These are phyloP conservation scores for Fusarium napiforme DNA, from an alignment of 2,329 filamentous ascomycete species.

Conservation along the genomic window DNA sequence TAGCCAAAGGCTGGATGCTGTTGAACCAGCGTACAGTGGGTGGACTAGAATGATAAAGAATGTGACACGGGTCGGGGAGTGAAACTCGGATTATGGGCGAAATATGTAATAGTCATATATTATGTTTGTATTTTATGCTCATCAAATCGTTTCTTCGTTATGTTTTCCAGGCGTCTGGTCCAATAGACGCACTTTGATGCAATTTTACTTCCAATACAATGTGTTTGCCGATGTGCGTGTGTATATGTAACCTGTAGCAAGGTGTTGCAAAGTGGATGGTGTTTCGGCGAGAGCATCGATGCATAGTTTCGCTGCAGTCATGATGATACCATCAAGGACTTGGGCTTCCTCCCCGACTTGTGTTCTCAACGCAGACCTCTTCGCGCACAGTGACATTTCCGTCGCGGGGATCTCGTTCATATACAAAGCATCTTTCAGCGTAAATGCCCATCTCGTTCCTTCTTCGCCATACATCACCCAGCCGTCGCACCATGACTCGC, in stretches of 20 bases:
- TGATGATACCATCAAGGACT: slow-evolving; percentile 22
- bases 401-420: slow-evolving; percentile 46
- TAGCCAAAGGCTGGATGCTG: neutral
- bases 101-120: neutral
- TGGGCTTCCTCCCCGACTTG: slow-evolving; percentile 41
- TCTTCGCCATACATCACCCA: slow-evolving; percentile 54
- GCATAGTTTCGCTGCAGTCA: neutral
- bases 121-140: neutral
- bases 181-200: neutral
- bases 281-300: neutral
- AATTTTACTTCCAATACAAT: neutral
- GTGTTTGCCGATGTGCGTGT: neutral
- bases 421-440: slow-evolving; percentile 60
- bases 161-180: neutral
- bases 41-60: neutral
- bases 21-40: neutral
- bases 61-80: neutral
- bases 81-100: neutral
- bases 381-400: slow-evolving; percentile 43
- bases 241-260: neutral
- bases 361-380: slow-evolving; percentile 44
- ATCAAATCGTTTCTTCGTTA: slow-evolving; percentile 26
- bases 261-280: neutral
- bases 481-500: slow-evolving; percentile 56
- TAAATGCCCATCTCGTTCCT: slow-evolving; percentile 56